These are phyloP conservation scores for Plasmodium adleri DNA, from an alignment of 169 alveolate genomes.

Conservation along the genomic window DNA sequence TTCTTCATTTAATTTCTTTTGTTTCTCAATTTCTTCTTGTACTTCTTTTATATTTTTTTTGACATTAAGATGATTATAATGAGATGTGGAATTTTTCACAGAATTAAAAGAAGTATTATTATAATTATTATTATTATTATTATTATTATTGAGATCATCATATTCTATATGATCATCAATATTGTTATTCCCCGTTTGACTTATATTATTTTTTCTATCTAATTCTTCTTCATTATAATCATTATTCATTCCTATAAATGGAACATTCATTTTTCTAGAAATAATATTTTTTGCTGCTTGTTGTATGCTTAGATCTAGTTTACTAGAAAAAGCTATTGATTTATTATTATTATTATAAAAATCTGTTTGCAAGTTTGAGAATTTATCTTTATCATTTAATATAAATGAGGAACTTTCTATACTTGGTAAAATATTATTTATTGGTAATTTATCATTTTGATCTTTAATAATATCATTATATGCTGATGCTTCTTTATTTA, in stretches of 20 bases:
- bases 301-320: conserved; percentile 49
- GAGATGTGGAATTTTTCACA: background rate
- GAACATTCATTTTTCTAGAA: conserved; percentile 38
- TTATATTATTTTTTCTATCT: background rate
- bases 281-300: conserved; percentile 54
- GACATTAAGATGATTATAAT: background rate
- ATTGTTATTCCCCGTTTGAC: too few relatives aligned
- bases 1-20: conserved; percentile 2
- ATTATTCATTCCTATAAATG: conserved; percentile 24
- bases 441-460: conserved; percentile 33
- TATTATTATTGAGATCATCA: background rate
- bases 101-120: background rate
- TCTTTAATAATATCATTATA: conserved; percentile 60
- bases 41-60: conserved; percentile 30
- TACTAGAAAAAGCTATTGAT: conserved; percentile 58
- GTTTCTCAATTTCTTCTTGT: conserved; percentile 43
- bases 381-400: conserved; percentile 35
- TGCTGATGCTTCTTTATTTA: conserved; percentile 66
- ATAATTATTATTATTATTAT: background rate
- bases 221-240: background rate
- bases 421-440: conserved; percentile 63
- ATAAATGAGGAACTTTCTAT: conserved; percentile 41
- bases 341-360: conserved; percentile 23
- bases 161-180: background rate
- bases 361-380: conserved; percentile 38